Evolutionary conservation across 352 stramenopile genomes (phyloP).

Genomic region (Pythium periplocum): DNA sequence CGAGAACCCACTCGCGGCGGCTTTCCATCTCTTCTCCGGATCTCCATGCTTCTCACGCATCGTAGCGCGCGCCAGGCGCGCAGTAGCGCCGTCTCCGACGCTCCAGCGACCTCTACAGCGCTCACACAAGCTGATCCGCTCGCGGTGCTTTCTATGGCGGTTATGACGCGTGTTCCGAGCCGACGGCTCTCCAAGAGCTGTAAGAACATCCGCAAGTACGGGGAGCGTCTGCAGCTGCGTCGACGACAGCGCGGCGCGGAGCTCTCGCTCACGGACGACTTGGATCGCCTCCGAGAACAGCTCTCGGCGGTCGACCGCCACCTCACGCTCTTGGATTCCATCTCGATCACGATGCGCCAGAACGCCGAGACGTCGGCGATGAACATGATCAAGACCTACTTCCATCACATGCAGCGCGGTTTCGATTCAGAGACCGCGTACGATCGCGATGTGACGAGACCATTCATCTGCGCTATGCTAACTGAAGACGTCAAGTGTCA

Average conservation of each 20-base stretch:
- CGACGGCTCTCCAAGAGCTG: conserved; percentile 20
- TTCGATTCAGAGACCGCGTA: conserved; percentile 5
- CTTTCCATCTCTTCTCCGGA: background rate
- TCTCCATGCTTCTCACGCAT: background rate
- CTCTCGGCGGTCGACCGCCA: conserved; percentile 17
- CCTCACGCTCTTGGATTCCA: conserved; percentile 21
- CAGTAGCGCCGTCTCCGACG: background rate
- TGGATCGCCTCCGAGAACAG: conserved; percentile 11
- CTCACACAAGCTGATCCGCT: no score
- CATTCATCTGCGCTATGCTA: conserved; percentile 24
- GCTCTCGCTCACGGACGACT: conserved; percentile 3
- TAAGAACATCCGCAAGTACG: conserved; percentile 9
- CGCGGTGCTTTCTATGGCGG: background rate
- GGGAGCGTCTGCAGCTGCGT: conserved; percentile 5
- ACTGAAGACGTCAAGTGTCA: conserved; percentile 23
- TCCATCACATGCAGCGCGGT: conserved; percentile 25
- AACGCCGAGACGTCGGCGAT: conserved; percentile 26
- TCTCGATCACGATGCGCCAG: conserved; percentile 13
- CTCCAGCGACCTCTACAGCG: background rate
- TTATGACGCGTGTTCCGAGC: background rate
- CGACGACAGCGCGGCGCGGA: conserved; percentile 7
- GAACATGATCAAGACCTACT: conserved; percentile 29
- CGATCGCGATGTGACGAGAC: conserved; percentile 4
- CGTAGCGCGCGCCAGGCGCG: background rate
- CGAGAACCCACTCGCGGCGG: background rate